Percentiles rank a stretch among this genome's conserved stretches.
Evolutionary conservation across 352 stramenopile species (phyloP).

Genomic region (Phytophthora vignae): DNA sequence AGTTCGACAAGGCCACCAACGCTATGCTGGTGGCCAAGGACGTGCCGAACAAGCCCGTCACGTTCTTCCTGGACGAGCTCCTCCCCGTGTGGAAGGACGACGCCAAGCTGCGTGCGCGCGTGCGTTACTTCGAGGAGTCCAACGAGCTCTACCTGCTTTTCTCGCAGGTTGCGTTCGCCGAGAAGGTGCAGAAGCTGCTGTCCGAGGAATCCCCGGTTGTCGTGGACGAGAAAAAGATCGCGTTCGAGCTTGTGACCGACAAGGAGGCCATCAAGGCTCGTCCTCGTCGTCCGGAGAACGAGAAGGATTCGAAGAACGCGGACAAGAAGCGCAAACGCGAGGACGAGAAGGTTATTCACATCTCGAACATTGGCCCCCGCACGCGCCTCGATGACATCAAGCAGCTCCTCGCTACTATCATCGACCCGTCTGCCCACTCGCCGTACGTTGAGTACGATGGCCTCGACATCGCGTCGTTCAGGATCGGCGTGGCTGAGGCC

Average conservation of each 20-base stretch:
- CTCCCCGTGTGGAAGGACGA: conserved; percentile 78
- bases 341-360: conserved; percentile 81
- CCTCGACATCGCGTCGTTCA: conserved; percentile 78
- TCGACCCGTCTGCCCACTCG: conserved; percentile 54
- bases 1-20: conserved; percentile 86
- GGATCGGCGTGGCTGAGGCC: conserved; percentile 55
- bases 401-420: conserved; percentile 70
- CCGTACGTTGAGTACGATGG: conserved; percentile 88
- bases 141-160: conserved; percentile 86
- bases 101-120: conserved; percentile 63
- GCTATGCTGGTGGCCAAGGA: conserved; percentile 88
- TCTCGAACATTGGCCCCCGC: conserved; percentile 79
- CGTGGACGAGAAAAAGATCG: conserved; percentile 69
- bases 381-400: conserved; percentile 87
- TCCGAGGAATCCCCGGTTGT: conserved; percentile 49
- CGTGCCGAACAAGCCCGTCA: conserved; percentile 75
- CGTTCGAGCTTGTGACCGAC: conserved; percentile 83
- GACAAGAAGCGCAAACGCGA: conserved; percentile 83
- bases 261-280: conserved; percentile 74
- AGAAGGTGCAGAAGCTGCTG: conserved; percentile 64
- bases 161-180: conserved; percentile 70
- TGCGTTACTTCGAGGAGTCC: conserved; percentile 73
- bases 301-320: conserved; percentile 55
- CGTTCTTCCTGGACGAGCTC: conserved; percentile 79
- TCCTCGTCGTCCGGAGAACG: conserved; percentile 53